Evolutionary conservation across 2,329 filamentous ascomycete genomes (phyloP), one percentile per base, ranked within the genome.

Genomic region (Corinectria fuckeliana): DNA sequence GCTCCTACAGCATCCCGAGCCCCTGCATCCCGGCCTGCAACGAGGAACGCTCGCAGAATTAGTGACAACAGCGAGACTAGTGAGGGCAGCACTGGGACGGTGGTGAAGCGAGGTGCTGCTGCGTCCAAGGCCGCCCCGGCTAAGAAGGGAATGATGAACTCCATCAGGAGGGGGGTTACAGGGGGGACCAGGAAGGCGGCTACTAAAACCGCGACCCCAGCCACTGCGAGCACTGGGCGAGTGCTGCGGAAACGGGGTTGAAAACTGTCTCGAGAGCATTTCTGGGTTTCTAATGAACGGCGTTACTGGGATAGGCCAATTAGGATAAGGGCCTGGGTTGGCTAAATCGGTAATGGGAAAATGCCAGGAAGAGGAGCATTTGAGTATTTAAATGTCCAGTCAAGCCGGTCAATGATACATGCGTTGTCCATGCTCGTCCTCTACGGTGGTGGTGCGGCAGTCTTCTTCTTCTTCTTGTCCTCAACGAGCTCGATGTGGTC

Each of bases 401-500:
- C 38, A 60, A 41, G 52, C 44, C 56, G 36, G 57, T 65, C 55
- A 67, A 62, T 62, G 55, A 65, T 60, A 38, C 62, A 62, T 65
- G 59, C 56, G 53, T 59, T 63, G 26, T 48, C 16, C 48, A 21
- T 49, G n/a, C 36, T 56, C 38, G 44, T 54, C 52, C 64, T 54
- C 52, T 65, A 70, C 49, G 67, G 63, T 55, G 55, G 58, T 16
- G 62, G 61, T 14, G 63, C 63, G 18, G 65, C 71, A 16, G 32
- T 36, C 72, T 78, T 78, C 72, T 83, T 87, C 81, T 96, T 96
- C 86, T 95, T 95, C 87, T 97, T 97, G 75, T 97, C 94, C 77
- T 98, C 94, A 41, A 98, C 86, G 72, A 93, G 80, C 79, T 98
- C 94, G 69, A 98, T 90, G 78, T 99, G 97, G 74, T 96, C 92